Base-by-base conservation (phyloP, 2,329 filamentous ascomycete species). In the Hymenoscyphus fraxineus region DNA sequence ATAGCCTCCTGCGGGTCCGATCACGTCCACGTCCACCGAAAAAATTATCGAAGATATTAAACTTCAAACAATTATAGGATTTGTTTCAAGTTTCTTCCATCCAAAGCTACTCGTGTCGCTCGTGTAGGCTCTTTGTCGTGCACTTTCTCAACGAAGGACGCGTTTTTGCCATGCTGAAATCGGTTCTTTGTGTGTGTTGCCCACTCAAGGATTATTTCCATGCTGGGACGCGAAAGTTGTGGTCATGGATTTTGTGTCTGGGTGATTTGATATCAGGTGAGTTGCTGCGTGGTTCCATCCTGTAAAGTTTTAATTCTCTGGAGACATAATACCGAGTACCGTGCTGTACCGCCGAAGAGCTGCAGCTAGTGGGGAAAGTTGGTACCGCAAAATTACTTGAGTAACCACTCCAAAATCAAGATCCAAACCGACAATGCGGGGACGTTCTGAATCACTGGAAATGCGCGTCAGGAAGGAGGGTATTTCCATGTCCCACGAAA, bases 11-110 rank as follows among this genome's bases (percentile, higher is more conserved):
- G 44, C 44, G 44, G 44, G 44, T 51, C 44, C 27, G 44, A 51
- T 51, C 44, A 51, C 44, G 12, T 19, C 44, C 19, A 9, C 44
- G n/a, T n/a, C n/a, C n/a, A n/a, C n/a, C n/a, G n/a, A 6, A 51
- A 12, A 16, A 22, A 10, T 3, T 27, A 27, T 27, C 27, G 27
- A n/a, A 6, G 27, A 16, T 51, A 10, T 19, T 27, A 51, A 51
- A 51, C n/a, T 51, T 9, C n/a, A 51, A 51, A 51, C 44, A 51
- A 51, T 19, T n/a, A n/a, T n/a, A n/a, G 44, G 44, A 51, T 51
- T 51, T 22, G 44, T 51, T 51, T 51, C n/a, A 51, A 51, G 44
- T 22, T 35, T 16, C 44, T 51, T 51, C 44, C 44, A 3, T 51
- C 19, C 22, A 51, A 51, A 51, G 44, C 44, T 12, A 51, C 44